phyloP scores from a whole-genome alignment of 148 eudicot species.

The Salicornia ramosissima region DNA sequence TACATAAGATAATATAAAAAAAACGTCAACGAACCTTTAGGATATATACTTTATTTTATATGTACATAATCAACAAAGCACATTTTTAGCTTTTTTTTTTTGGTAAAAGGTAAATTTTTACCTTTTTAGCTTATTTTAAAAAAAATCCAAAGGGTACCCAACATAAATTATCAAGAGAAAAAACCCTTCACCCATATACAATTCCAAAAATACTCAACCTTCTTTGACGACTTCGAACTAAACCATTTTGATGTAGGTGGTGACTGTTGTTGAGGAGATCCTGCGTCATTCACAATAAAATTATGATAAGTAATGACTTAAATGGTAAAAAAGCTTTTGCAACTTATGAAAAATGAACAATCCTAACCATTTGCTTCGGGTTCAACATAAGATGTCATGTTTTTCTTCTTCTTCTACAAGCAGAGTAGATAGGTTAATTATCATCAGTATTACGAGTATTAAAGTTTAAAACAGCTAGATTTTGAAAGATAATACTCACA shows the following conservation, averaged over 20 bases:
- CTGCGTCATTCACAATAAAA: conserved; percentile 31
- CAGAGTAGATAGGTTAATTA: conserved; percentile 5
- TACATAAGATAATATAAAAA: conserved; percentile 4
- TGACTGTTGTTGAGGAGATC: conserved; percentile 34
- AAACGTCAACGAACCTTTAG: conserved; percentile 12
- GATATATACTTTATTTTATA: background rate
- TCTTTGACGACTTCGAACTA: conserved; percentile 49
- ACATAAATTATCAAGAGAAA: too few species aligned
- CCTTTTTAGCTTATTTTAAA: too few species aligned
- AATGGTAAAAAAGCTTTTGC: background rate
- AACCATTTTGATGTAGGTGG: conserved; percentile 40
- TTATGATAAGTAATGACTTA: conserved; percentile 6
- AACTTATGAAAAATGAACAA: conserved; percentile 1
- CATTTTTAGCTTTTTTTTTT: too few species aligned
- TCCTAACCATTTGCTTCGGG: conserved; percentile 59
- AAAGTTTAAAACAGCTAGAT: background rate
- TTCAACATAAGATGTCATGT: conserved; percentile 29
- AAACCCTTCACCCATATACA: too few species aligned
- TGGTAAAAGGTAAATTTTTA: too few species aligned
- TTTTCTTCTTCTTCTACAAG: conserved; percentile 41
- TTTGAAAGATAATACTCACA: conserved; percentile 36
- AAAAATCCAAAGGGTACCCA: too few species aligned
- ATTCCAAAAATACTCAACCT: too few species aligned
- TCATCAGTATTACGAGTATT: too few species aligned
- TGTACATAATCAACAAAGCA: too few species aligned